Percentiles rank a stretch among this genome's conserved stretches.
Conservation (phyloP, 768 basidiomycete species). For the Lactarius tabidus region DNA sequence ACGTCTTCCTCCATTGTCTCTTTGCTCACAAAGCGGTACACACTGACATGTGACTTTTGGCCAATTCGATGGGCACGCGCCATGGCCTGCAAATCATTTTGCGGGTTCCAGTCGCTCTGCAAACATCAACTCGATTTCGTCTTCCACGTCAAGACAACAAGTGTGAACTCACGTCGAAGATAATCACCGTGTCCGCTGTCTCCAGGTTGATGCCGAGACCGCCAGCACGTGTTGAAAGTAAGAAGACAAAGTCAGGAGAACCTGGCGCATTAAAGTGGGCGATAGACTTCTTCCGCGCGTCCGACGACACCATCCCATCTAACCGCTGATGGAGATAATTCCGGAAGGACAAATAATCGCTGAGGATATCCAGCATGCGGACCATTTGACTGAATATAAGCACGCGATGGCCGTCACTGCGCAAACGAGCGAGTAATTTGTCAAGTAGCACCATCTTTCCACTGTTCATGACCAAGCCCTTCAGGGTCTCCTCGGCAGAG, state of each 20-base stretch:
- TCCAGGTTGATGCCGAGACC: slow-evolving; percentile 98
- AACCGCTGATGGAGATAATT: slow-evolving; percentile 92
- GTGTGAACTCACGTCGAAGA: slow-evolving; percentile 78
- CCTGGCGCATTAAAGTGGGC: slow-evolving; percentile 94
- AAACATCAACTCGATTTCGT: slow-evolving; percentile 27
- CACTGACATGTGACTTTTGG: slow-evolving; percentile 97
- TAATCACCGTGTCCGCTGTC: slow-evolving; percentile 98
- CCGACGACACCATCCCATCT: slow-evolving; percentile 93
- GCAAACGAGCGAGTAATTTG: slow-evolving; percentile 87
- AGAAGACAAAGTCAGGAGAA: slow-evolving; percentile 93
- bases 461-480: slow-evolving; percentile 97
- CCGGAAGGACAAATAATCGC: slow-evolving; percentile 89
- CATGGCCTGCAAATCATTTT: slow-evolving; percentile 99
- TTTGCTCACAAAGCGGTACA: slow-evolving; percentile 97
- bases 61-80: slow-evolving; percentile 98
- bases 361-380: slow-evolving; percentile 96
- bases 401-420: slow-evolving; percentile 91
- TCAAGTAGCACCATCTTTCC: slow-evolving; percentile 98
- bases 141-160: background rate
- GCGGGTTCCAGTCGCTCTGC: slow-evolving; percentile 97
- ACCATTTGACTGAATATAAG: slow-evolving; percentile 99
- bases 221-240: slow-evolving; percentile 94
- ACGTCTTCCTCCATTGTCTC: slow-evolving; percentile 99
- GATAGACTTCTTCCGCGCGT: slow-evolving; percentile 90
- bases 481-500: slow-evolving; percentile 77